Evolutionary conservation across 2,329 filamentous ascomycete genomes (phyloP), one percentile per base, ranked within the genome.

Genomic region (Sodiomyces alkalinus): DNA sequence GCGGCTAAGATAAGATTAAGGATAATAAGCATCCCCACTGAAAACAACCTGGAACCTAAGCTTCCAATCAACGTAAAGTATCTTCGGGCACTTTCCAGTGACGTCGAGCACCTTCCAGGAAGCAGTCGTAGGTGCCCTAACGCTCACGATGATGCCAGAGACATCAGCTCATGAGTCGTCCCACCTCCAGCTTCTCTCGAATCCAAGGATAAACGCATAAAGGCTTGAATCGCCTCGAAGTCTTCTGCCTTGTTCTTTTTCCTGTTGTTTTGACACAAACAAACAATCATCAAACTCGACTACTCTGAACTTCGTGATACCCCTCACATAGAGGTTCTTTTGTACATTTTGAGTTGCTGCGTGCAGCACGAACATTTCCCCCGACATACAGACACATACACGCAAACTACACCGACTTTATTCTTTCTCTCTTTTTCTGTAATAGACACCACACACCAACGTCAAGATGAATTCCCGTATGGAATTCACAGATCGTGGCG

Each of bases 401-500:
- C 29, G 33, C 26, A 35, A 31, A 33, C 32, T 30, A 41, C 29
- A 34, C 24, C 12, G 22, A 32, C 20, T 22, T 24, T 32, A 39
- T 28, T 16, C 23, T 7, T 30, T 31, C n/a, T n/a, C n/a, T n/a
- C n/a, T n/a, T n/a, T n/a, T n/a, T n/a, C n/a, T n/a, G n/a, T n/a
- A n/a, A n/a, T n/a, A n/a, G n/a, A 33, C 22, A 23, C 33, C 35
- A 43, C 41, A 37, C 36, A 41, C 33, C 34, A 38, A 32, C 33
- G 40, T 26, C 49, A 70, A 41, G 41, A 82, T 85, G 79, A 70
- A 68, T 54, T 69, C 74, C 29, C 71, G 75, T 45, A 82, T 86
- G 75, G 78, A 92, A 51, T 94, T 94, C 52, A 98, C 90, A 40
- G 87, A 96, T 57, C 67, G 80, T 57, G 90, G 82, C 40, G 80